phyloP scores from a whole-genome alignment of 129 eudicot genomes.

The Chrysanthemum seticuspe region DNA sequence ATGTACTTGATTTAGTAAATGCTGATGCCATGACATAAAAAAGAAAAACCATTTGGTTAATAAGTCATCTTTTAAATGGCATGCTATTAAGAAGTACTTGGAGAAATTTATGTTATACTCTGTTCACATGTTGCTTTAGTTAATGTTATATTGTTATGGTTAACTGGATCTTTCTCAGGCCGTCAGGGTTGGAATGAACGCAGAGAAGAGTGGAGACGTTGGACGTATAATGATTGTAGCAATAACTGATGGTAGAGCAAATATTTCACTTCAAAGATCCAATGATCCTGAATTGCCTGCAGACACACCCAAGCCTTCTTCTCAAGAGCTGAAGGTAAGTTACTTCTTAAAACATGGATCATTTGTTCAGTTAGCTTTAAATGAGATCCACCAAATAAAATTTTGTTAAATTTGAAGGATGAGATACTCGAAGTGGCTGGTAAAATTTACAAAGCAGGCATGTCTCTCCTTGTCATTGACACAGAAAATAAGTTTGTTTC shows the following conservation, averaged over 20 bases:
- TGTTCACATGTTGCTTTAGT: not conserved
- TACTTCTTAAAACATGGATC: not conserved
- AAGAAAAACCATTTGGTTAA: not conserved
- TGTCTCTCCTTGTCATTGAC: slow-evolving; percentile 95
- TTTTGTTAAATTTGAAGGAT: slow-evolving; percentile 50
- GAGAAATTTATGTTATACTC: not conserved
- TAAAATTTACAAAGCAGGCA: slow-evolving; percentile 91
- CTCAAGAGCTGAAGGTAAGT: slow-evolving; percentile 79
- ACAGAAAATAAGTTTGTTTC: slow-evolving; percentile 96
- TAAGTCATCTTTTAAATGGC: no score
- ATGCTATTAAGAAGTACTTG: no score
- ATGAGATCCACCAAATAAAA: not conserved
- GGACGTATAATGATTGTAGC: slow-evolving; percentile 98
- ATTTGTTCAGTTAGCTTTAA: no score
- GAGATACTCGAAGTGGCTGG: slow-evolving; percentile 98
- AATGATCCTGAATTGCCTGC: slow-evolving; percentile 73
- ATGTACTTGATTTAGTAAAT: slow-evolving; percentile 18
- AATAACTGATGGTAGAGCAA: slow-evolving; percentile 96
- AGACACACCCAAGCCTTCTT: slow-evolving; percentile 78
- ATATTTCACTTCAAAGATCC: slow-evolving; percentile 90
- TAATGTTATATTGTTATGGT: not conserved
- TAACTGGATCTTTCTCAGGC: slow-evolving; percentile 48
- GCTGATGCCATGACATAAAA: not conserved
- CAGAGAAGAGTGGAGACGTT: slow-evolving; percentile 97
- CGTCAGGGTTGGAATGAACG: slow-evolving; percentile 91